Evolutionary conservation across 129 eudicot species (phyloP).

Genomic region (Logfia minima): DNA sequence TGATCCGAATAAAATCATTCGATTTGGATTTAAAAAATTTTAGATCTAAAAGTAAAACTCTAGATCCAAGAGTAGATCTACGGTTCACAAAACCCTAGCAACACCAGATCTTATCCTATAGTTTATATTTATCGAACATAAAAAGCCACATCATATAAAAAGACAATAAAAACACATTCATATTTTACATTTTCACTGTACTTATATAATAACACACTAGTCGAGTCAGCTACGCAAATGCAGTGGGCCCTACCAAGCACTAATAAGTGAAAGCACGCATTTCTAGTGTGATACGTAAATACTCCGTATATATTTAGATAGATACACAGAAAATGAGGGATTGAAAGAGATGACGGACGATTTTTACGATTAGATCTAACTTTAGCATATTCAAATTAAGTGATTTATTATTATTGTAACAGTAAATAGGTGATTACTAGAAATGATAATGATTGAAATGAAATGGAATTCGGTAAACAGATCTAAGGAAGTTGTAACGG

Average conservation of each 20-base stretch:
- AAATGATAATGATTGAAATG: neutral
- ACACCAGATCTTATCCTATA: slow-evolving; percentile 32
- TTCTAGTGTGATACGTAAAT: neutral
- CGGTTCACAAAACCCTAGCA: slow-evolving; percentile 16
- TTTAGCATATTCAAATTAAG: neutral
- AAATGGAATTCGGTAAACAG: neutral
- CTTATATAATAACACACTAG: too few species aligned
- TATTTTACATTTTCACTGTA: neutral
- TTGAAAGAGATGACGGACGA: slow-evolving; percentile 19
- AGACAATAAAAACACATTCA: neutral
- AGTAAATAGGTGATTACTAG: neutral
- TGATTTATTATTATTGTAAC: neutral
- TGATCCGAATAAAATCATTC: slow-evolving; percentile 32
- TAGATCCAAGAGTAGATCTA: slow-evolving; percentile 42
- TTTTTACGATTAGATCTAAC: slow-evolving; percentile 24
- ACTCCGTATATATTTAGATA: too few species aligned
- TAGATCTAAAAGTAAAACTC: neutral
- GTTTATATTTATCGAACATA: neutral
- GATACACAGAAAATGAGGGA: slow-evolving; percentile 16
- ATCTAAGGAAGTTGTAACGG: too few species aligned
- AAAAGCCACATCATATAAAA: neutral
- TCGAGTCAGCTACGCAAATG: neutral
- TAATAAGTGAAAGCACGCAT: neutral
- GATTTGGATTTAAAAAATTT: neutral
- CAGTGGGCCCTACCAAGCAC: neutral